These are phyloP conservation scores for Umbelopsis vinacea DNA, from an alignment of 192 early-diverging fungal species.

Conservation along the genomic window DNA sequence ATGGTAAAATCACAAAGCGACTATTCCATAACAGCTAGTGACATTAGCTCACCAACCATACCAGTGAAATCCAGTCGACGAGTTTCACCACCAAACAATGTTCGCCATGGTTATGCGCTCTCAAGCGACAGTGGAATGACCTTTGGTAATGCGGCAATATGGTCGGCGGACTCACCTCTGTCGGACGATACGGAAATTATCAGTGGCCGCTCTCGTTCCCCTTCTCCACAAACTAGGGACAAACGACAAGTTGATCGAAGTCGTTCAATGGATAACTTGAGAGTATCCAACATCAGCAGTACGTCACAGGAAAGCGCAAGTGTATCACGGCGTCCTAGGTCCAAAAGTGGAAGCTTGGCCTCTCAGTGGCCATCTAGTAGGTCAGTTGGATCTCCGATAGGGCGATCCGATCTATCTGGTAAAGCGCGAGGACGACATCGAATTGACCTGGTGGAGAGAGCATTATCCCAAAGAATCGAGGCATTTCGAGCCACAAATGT, in stretches of 20 bases:
- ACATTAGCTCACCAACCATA: slow-evolving; percentile 13
- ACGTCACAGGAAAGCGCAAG: background rate
- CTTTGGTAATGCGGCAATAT: slow-evolving; percentile 11
- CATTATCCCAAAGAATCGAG: slow-evolving; percentile 18
- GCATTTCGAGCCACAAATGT: slow-evolving; percentile 8
- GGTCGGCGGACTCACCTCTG: background rate
- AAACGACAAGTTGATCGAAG: background rate
- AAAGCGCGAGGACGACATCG: slow-evolving; percentile 8
- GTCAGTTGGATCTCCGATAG: slow-evolving; percentile 14
- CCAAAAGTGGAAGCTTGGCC: slow-evolving; percentile 19
- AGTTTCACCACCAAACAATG: slow-evolving; percentile 6
- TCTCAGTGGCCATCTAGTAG: slow-evolving; percentile 18
- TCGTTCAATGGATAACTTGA: slow-evolving; percentile 13
- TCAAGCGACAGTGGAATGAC: slow-evolving; percentile 19
- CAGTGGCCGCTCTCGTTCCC: slow-evolving; percentile 1
- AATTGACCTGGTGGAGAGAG: slow-evolving; percentile 1
- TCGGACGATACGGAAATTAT: background rate
- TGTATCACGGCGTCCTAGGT: background rate
- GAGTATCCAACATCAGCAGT: slow-evolving; percentile 3
- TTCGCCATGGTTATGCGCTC: background rate
- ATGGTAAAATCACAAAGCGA: background rate
- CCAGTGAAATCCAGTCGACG: slow-evolving; percentile 15
- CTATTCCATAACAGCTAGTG: slow-evolving; percentile 9
- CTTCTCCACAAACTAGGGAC: background rate
- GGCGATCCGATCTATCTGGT: background rate